Base-by-base conservation (phyloP, 2,329 filamentous ascomycete genomes). In the Neonectria sp. region DNA sequence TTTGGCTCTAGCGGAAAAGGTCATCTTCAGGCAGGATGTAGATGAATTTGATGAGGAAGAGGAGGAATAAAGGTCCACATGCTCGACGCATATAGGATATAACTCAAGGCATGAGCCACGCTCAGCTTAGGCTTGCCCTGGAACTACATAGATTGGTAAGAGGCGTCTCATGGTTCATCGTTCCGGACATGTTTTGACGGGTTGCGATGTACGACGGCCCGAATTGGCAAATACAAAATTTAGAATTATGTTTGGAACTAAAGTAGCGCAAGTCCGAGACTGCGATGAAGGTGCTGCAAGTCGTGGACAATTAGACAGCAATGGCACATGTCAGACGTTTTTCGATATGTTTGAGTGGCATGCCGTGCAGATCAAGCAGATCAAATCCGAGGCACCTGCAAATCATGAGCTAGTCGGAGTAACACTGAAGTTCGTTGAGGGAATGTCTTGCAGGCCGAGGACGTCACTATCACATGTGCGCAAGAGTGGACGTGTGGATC, bases 1-100 rank as follows among this genome's bases (percentile, higher is more conserved):
- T 13, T 79, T 99, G 79, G 90, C 90, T 78, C 80, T 98, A 75
- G 96, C 97, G 67, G 95, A 98, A 84, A 93, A 91, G 85, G 93
- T 95, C n/a, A 86, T 98, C 71, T 90, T 92, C 74, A 90, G 89
- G 71, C 93, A 94, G 75, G 88, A 91, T 60, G 89, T 91, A 76
- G 89, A 90, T 51, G 89, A 90, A 62, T 83, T 82, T 45, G 84
- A 82, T 21, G 84, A 82, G 13, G 83, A 83, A 17, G 85, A 82
- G 15, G 84, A 82, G 5, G 86, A 85, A 31, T 79, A 81, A 35
- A 3, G 79, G 80, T 45, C 37, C 56, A 21, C 17, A 4, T 25
- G 21, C 24, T 21, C 31, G 11, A 35, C 27, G 25, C 13, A 45
- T 27, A 45, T 12, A 24, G 17, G 37, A 40, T 24, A 27, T 15